Evolutionary conservation across 2,329 filamentous ascomycete genomes (phyloP).

Genomic region (Colletotrichum sp.): DNA sequence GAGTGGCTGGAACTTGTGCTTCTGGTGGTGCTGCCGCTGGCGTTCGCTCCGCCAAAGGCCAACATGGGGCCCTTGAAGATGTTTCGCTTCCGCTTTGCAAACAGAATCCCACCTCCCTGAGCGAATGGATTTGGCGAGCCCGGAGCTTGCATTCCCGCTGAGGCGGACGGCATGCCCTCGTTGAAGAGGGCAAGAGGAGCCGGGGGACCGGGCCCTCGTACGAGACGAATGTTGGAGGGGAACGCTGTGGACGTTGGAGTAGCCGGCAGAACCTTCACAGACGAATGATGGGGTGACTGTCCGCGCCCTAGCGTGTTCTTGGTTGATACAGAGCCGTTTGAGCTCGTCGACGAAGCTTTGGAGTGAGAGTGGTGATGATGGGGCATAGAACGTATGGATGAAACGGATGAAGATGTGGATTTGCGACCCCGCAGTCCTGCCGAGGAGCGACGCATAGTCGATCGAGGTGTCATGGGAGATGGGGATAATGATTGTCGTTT

Average conservation of each 20-base stretch:
- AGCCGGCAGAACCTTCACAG: slow-evolving; percentile 92
- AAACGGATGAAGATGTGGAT: slow-evolving; percentile 94
- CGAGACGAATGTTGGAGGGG: slow-evolving; percentile 84
- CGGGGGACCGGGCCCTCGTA: slow-evolving; percentile 64
- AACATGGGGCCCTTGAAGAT: slow-evolving; percentile 82
- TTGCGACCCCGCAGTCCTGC: slow-evolving; percentile 87
- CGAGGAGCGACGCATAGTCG: slow-evolving; percentile 82
- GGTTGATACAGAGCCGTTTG: slow-evolving; percentile 73
- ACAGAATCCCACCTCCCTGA: slow-evolving; percentile 62
- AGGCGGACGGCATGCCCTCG: slow-evolving; percentile 56
- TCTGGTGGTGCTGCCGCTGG: slow-evolving; percentile 37
- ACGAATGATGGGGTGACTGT: slow-evolving; percentile 85
- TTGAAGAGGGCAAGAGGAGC: slow-evolving; percentile 60
- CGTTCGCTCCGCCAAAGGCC: slow-evolving; percentile 52
- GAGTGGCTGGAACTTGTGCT: slow-evolving; percentile 47
- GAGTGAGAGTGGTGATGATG: slow-evolving; percentile 87
- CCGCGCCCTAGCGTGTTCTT: slow-evolving; percentile 68
- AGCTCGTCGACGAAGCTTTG: slow-evolving; percentile 93
- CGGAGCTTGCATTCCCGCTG: slow-evolving; percentile 42
- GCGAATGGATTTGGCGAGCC: slow-evolving; percentile 64
- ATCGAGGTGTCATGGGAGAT: slow-evolving; percentile 85
- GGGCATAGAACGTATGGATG: slow-evolving; percentile 89
- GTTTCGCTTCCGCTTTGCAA: slow-evolving; percentile 81
- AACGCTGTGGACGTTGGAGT: slow-evolving; percentile 80
- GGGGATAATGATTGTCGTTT: slow-evolving; percentile 85